Evolutionary conservation across 2,329 filamentous ascomycete species (phyloP).

Genomic region (Fusarium domesticum): DNA sequence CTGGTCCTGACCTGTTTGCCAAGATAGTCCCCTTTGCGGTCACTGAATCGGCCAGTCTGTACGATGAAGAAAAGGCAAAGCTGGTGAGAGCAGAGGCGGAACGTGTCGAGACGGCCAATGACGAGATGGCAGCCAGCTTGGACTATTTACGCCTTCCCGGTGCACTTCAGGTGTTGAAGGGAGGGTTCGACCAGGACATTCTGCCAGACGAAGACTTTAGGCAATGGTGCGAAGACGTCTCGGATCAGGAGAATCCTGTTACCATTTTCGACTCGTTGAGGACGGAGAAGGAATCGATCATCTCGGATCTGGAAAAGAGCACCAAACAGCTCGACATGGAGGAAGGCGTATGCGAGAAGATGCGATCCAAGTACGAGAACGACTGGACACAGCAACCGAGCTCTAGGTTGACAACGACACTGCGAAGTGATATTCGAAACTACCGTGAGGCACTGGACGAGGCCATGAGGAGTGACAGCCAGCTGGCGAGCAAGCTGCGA

Average conservation of each 20-base stretch:
- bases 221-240: constrained; percentile 90
- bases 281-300: constrained; percentile 72
- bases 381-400: constrained; percentile 99
- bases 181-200: constrained; percentile 86
- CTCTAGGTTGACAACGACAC: constrained; percentile 79
- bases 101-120: constrained; percentile 85
- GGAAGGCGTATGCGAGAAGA: constrained; percentile 97
- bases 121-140: constrained; percentile 92
- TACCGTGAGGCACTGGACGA: constrained; percentile 89
- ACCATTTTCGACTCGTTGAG: constrained; percentile 76
- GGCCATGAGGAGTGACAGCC: constrained; percentile 79
- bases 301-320: constrained; percentile 71
- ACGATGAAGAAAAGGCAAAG: constrained; percentile 98
- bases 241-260: constrained; percentile 76
- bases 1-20: constrained; percentile 93
- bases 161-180: constrained; percentile 87
- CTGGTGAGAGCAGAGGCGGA: constrained; percentile 90
- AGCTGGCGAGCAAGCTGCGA: constrained; percentile 77
- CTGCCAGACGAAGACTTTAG: constrained; percentile 87
- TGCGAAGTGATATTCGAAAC: constrained; percentile 81
- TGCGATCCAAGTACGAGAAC: constrained; percentile 92
- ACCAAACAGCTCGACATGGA: constrained; percentile 93
- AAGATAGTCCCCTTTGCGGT: constrained; percentile 96
- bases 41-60: constrained; percentile 93
- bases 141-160: constrained; percentile 90